phyloP scores from a whole-genome alignment of 306 rosid species.

The Casuarina cunninghamiana region DNA sequence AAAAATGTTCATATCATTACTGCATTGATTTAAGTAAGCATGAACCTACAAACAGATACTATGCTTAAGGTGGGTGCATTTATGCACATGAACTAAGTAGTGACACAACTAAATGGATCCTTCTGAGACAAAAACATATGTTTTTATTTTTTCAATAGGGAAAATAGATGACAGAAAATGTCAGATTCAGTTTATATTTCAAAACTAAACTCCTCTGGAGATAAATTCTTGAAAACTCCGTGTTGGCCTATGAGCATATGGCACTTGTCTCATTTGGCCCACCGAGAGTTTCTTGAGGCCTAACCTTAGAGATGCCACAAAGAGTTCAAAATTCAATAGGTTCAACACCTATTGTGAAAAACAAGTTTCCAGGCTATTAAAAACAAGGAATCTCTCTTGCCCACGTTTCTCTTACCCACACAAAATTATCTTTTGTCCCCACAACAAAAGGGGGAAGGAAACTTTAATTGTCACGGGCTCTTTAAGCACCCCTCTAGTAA shows the following conservation, averaged over 20 bases:
- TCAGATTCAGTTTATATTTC: background rate
- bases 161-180: background rate
- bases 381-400: background rate
- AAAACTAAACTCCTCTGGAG: background rate
- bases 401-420: background rate
- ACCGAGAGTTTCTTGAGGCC: background rate
- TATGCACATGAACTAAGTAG: slow-evolving; percentile 9
- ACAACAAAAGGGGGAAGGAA: background rate
- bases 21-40: background rate
- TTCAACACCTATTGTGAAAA: no score
- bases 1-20: background rate
- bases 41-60: background rate
- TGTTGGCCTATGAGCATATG: no score
- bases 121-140: background rate
- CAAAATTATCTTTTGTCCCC: background rate
- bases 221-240: background rate
- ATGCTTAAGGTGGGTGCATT: background rate
- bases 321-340: background rate
- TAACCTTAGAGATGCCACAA: background rate
- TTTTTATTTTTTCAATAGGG: background rate
- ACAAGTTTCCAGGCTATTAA: background rate
- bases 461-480: background rate
- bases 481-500: background rate
- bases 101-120: background rate
- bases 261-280: background rate